A percentile compares a stretch with the other conserved stretches of the same genome.
Conservation (phyloP, 106 monocot species). For the Dioscorea alata region DNA sequence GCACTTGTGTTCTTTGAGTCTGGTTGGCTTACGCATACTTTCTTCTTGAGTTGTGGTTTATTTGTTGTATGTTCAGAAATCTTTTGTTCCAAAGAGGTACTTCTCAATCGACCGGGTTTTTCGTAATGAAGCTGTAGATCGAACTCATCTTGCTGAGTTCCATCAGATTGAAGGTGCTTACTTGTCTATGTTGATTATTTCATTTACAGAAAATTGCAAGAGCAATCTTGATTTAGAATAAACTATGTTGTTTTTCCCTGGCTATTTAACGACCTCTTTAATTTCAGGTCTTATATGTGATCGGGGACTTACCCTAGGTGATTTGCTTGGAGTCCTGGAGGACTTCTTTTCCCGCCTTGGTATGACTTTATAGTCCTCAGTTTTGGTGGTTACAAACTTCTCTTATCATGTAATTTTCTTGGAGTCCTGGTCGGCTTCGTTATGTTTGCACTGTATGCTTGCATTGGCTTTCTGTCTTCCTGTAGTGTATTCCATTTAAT, state of each 20-base stretch:
- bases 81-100: conserved; percentile 79
- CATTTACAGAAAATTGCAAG: too few relatives aligned
- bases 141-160: conserved; percentile 97
- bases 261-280: not conserved
- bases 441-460: not conserved
- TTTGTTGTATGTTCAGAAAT: conserved; percentile 28
- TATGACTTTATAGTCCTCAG: conserved; percentile 7
- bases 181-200: too few relatives aligned
- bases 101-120: conserved; percentile 98
- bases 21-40: too few relatives aligned
- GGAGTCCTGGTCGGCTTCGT: not conserved
- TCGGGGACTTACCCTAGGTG: conserved; percentile 82
- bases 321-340: conserved; percentile 84
- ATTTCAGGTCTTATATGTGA: conserved; percentile 83
- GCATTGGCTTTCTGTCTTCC: not conserved
- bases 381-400: not conserved
- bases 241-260: too few relatives aligned
- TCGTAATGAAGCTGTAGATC: conserved; percentile 94
- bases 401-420: not conserved
- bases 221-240: too few relatives aligned
- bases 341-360: conserved; percentile 94
- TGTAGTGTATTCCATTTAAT: too few relatives aligned
- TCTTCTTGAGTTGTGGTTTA: too few relatives aligned
- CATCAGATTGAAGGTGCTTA: conserved; percentile 90
- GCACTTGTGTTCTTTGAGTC: too few relatives aligned